Evolutionary conservation across 257 asterid species (phyloP).

Genomic region (Capsicum chinense): DNA sequence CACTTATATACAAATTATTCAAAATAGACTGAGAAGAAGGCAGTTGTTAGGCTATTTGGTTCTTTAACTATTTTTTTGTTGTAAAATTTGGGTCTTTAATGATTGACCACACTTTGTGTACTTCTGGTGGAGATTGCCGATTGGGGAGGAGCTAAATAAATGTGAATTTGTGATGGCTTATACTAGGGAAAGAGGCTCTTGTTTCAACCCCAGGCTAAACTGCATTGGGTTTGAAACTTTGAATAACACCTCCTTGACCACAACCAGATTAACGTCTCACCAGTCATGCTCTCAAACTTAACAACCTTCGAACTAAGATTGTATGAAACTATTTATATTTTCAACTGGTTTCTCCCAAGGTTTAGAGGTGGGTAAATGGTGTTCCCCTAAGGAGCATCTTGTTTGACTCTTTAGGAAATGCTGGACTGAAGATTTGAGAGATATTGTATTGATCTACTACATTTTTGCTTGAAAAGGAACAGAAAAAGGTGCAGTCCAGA

Average conservation of each 20-base stretch:
- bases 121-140: neutral
- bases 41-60: constrained; percentile 13
- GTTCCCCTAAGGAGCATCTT: neutral
- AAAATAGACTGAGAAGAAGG: neutral
- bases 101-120: neutral
- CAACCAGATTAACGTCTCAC: neutral
- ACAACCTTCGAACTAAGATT: neutral
- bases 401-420: constrained; percentile 1
- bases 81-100: constrained; percentile 15
- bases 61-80: constrained; percentile 14
- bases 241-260: neutral
- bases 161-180: constrained; percentile 18
- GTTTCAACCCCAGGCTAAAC: neutral
- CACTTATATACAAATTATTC: neutral
- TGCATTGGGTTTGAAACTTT: neutral
- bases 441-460: neutral
- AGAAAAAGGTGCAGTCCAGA: neutral
- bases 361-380: neutral
- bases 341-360: constrained; percentile 20
- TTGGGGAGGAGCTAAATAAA: neutral
- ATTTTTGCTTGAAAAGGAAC: neutral
- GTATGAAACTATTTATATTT: constrained; percentile 3
- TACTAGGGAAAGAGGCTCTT: neutral
- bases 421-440: neutral
- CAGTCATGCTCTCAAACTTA: constrained; percentile 14